Evolutionary conservation across 257 asterid species (phyloP).

Genomic region (Fraxinus americana): DNA sequence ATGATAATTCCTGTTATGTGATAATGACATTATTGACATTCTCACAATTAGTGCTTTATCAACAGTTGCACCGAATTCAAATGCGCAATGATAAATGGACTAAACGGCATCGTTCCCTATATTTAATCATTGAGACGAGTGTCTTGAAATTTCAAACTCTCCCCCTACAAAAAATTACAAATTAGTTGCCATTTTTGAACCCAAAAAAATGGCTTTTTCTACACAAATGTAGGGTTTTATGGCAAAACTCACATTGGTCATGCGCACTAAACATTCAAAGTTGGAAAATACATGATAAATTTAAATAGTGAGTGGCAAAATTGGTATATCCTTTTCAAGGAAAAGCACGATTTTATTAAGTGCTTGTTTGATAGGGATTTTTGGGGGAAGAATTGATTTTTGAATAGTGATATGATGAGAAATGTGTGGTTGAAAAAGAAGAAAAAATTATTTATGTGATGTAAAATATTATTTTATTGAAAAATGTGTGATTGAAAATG

Average conservation of each 20-base stretch:
- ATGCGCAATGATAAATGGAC: neutral
- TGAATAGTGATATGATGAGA: too few species aligned
- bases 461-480: too few species aligned
- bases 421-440: too few species aligned
- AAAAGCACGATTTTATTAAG: too few species aligned
- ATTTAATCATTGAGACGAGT: neutral
- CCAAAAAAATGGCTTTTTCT: neutral
- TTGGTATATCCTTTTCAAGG: too few species aligned
- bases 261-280: neutral
- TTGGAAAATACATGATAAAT: too few species aligned
- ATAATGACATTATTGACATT: conserved; percentile 3
- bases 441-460: too few species aligned
- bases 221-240: too few species aligned
- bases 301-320: too few species aligned
- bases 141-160: neutral
- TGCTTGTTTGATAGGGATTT: too few species aligned
- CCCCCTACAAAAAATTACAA: neutral
- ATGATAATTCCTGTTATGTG: neutral
- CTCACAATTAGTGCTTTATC: neutral
- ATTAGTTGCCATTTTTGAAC: neutral
- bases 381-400: too few species aligned
- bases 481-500: too few species aligned
- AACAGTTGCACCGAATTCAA: neutral
- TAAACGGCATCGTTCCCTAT: neutral
- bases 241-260: neutral